phyloP scores from a whole-genome alignment of 148 eudicot genomes.

The Vaccinium macrocarpon region DNA sequence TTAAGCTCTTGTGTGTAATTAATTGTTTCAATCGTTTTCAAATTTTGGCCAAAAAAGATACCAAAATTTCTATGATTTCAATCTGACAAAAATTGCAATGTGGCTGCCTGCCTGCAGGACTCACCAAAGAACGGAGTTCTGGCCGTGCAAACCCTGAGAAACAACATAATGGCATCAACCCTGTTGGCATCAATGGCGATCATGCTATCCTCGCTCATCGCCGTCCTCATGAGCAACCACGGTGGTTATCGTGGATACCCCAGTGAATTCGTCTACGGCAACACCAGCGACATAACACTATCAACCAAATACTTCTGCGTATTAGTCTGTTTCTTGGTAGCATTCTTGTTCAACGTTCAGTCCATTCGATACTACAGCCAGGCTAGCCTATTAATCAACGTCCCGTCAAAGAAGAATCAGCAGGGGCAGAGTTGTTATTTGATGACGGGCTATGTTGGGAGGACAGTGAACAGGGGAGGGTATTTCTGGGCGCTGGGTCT shows the following conservation, averaged over 20 bases:
- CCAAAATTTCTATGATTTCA: too few species aligned
- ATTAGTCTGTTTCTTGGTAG: constrained; percentile 66
- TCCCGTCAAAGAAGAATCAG: constrained; percentile 46
- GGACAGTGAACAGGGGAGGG: constrained; percentile 62
- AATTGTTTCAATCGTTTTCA: too few species aligned
- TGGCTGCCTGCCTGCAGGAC: constrained; percentile 39
- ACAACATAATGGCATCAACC: constrained; percentile 98
- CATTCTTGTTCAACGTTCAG: constrained; percentile 71
- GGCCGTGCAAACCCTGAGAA: constrained; percentile 85
- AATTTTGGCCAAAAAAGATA: too few species aligned
- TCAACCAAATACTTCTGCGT: constrained; percentile 72
- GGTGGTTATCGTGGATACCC: constrained; percentile 9
- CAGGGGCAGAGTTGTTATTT: not conserved
- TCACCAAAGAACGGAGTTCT: constrained; percentile 59
- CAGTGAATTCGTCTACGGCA: constrained; percentile 31
- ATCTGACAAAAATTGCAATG: too few species aligned
- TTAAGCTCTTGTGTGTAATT: too few species aligned
- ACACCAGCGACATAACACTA: constrained; percentile 37
- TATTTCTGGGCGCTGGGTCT: constrained; percentile 88
- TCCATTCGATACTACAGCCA: constrained; percentile 86
- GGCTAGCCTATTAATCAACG: constrained; percentile 83
- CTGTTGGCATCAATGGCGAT: constrained; percentile 77
- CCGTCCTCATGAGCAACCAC: constrained; percentile 56
- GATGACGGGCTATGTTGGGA: constrained; percentile 50
- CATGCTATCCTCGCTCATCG: constrained; percentile 77